phyloP scores from a whole-genome alignment of 2,329 filamentous ascomycete genomes.

The Colletotrichum kahawae region DNA sequence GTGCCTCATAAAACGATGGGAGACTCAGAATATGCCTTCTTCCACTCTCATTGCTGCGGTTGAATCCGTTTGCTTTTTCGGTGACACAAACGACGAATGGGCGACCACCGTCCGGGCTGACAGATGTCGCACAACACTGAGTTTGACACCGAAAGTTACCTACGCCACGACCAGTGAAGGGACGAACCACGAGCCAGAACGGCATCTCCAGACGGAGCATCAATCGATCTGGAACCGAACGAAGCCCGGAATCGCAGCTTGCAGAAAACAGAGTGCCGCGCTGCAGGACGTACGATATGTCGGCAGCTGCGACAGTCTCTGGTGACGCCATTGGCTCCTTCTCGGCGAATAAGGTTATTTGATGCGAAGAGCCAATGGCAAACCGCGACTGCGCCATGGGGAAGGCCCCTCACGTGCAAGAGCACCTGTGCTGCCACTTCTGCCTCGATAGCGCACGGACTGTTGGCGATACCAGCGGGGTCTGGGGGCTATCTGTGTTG shows the following conservation, averaged over 20 bases:
- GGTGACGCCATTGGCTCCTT: slow-evolving; percentile 12
- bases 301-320: neutral
- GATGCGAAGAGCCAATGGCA: slow-evolving; percentile 7
- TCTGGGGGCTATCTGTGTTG: neutral
- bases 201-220: neutral
- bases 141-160: neutral
- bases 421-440: too few relatives aligned
- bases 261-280: neutral
- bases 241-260: neutral
- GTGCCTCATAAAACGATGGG: neutral
- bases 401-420: neutral
- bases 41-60: neutral
- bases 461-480: neutral
- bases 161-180: neutral
- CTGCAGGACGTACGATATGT: slow-evolving; percentile 6
- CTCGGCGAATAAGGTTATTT: slow-evolving; percentile 10
- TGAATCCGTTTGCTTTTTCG: neutral
- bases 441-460: neutral
- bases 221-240: neutral
- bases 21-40: neutral
- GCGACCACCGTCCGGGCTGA: neutral
- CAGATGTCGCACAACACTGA: neutral
- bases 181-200: neutral
- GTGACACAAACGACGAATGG: neutral
- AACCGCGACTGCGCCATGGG: neutral